A percentile compares a stretch with the other conserved stretches of the same genome.
phyloP scores from a whole-genome alignment of 1,139 yeast genomes.

The Arxiozyma telluris region DNA sequence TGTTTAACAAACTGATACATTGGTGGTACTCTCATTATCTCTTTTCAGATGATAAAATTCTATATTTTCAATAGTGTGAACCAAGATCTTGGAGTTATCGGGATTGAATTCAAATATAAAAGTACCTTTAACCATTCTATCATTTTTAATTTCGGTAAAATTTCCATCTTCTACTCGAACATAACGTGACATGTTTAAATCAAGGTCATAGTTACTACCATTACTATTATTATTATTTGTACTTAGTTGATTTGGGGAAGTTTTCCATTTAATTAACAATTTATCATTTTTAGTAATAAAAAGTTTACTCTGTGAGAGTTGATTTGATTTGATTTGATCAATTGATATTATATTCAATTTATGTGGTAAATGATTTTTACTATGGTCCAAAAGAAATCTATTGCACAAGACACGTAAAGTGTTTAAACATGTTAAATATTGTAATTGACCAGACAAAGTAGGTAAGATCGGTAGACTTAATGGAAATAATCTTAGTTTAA shows the following conservation, averaged over 20 bases:
- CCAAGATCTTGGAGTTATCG: conserved; percentile 47
- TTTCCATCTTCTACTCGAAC: conserved; percentile 7
- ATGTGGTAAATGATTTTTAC: conserved; percentile 4
- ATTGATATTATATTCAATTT: conserved; percentile 13
- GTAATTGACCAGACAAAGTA: conserved; percentile 47
- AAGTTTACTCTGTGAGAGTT: conserved; percentile 11
- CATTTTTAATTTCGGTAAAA: conserved; percentile 1
- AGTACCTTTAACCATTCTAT: conserved; percentile 42
- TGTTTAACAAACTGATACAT: conserved; percentile 7
- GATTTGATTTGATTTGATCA: conserved; percentile 12
- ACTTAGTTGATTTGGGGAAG: conserved; percentile 33
- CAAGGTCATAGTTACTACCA: too few relatives aligned
- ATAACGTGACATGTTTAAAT: conserved; percentile 22
- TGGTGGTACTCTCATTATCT: conserved; percentile 1
- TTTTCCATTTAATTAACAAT: conserved; percentile 52
- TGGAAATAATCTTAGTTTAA: conserved; percentile 58
- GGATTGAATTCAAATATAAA: conserved; percentile 67
- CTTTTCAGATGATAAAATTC: conserved; percentile 46
- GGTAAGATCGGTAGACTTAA: conserved; percentile 54
- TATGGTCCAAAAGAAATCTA: conserved; percentile 41
- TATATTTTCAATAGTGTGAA: conserved; percentile 72
- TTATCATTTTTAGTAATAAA: conserved; percentile 39
- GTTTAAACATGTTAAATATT: conserved; percentile 43
- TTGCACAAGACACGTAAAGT: conserved; percentile 48
- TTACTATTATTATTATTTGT: too few relatives aligned